Percentiles rank a stretch among this genome's conserved stretches.
These are phyloP conservation scores for Acanthamoeba comandoni DNA, from an alignment of 208 protist genomes.

Conservation along the genomic window DNA sequence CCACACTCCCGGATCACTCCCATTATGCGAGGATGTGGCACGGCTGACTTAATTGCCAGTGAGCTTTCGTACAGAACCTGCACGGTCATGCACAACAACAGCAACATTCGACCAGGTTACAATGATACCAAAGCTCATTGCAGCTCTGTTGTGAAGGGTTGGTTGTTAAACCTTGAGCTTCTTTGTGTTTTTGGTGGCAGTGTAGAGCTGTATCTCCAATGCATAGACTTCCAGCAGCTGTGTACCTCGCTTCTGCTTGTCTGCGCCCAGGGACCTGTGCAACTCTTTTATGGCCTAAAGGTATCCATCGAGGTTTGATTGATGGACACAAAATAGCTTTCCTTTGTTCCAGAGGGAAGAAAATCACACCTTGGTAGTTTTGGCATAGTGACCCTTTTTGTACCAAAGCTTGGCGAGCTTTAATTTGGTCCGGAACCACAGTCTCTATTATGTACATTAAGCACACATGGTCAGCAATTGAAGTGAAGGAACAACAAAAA, in stretches of 20 bases:
- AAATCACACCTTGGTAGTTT: conserved; percentile 79
- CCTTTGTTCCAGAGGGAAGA: neutral
- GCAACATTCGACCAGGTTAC: neutral
- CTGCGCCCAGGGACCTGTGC: conserved; percentile 87
- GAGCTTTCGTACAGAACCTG: conserved; percentile 84
- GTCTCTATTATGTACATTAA: conserved; percentile 72
- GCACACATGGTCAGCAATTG: neutral
- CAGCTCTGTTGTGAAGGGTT: neutral
- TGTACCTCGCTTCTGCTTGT: conserved; percentile 88
- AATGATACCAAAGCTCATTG: neutral
- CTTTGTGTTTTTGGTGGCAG: conserved; percentile 89
- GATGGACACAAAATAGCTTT: neutral
- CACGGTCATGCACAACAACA: neutral
- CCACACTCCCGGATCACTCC: conserved; percentile 94
- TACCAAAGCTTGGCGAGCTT: conserved; percentile 90
- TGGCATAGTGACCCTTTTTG: conserved; percentile 84
- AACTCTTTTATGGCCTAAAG: conserved; percentile 85
- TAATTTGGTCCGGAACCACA: conserved; percentile 94
- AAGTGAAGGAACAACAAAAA: neutral
- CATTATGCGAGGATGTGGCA: conserved; percentile 91
- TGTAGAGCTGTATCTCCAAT: conserved; percentile 93
- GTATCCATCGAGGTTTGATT: neutral
- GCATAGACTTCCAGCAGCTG: conserved; percentile 92
- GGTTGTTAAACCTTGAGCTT: conserved; percentile 83
- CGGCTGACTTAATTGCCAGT: conserved; percentile 86